phyloP scores from a whole-genome alignment of 768 basidiomycete genomes.

The Boletus rubescentipes region DNA sequence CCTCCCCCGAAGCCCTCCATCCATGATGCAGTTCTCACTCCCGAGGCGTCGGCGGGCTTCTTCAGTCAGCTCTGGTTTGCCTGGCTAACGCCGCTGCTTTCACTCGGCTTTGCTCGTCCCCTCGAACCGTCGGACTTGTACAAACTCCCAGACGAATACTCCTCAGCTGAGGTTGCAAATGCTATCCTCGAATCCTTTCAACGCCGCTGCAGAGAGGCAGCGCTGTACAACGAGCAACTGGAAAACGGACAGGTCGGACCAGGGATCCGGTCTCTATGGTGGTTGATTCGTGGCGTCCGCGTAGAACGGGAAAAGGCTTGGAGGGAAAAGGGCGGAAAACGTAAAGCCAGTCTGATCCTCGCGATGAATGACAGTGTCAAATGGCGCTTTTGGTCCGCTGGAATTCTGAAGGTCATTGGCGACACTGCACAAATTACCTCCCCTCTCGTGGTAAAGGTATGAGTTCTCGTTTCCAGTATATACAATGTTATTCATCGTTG shows the following conservation, averaged over 20 bases:
- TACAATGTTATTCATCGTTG: neutral
- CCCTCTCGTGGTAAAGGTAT: constrained; percentile 76
- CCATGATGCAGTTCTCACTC: constrained; percentile 59
- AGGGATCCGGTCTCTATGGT: constrained; percentile 52
- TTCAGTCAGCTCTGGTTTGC: constrained; percentile 61
- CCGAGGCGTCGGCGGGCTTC: constrained; percentile 64
- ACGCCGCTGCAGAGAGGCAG: constrained; percentile 51
- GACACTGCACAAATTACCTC: constrained; percentile 73
- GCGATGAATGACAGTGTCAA: constrained; percentile 78
- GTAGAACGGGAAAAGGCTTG: constrained; percentile 59
- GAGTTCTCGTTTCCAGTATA: neutral
- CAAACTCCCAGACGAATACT: constrained; percentile 64
- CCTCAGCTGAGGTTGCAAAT: constrained; percentile 58
- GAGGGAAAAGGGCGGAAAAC: constrained; percentile 62
- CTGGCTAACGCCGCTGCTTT: constrained; percentile 74
- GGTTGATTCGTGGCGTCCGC: constrained; percentile 51
- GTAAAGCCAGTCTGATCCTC: constrained; percentile 57
- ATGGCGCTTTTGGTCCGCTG: constrained; percentile 78
- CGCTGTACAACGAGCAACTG: constrained; percentile 69
- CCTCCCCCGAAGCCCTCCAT: constrained; percentile 53
- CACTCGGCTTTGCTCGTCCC: constrained; percentile 76
- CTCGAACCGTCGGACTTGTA: constrained; percentile 80
- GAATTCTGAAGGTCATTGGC: constrained; percentile 54
- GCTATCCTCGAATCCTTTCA: constrained; percentile 67
- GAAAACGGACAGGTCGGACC: constrained; percentile 63